Conservation (phyloP, 106 monocot species). For the Cymbidium sinense region DNA sequence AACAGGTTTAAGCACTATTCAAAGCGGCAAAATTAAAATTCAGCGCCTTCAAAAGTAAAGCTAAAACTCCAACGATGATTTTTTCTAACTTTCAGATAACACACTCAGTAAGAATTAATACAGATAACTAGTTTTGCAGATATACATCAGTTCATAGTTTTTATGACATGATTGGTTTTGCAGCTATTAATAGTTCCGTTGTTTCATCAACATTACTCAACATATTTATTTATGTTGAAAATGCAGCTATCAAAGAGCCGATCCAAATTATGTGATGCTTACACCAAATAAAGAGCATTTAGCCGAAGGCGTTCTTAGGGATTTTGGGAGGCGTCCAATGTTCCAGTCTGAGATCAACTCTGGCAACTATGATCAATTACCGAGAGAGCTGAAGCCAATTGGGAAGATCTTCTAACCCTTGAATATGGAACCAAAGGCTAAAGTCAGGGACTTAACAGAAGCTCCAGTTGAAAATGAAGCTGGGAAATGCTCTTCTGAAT, state of each 20-base stretch:
- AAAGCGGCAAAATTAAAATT: too few species aligned
- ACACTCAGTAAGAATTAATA: too few species aligned
- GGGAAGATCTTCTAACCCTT: conserved; percentile 53
- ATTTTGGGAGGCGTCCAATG: conserved; percentile 78
- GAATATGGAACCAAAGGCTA: neutral
- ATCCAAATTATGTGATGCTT: conserved; percentile 97
- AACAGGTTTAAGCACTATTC: too few species aligned
- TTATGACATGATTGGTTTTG: neutral
- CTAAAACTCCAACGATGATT: too few species aligned
- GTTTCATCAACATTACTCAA: neutral
- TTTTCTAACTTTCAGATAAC: too few species aligned
- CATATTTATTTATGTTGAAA: neutral
- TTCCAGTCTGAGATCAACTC: conserved; percentile 72
- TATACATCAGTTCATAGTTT: too few species aligned
- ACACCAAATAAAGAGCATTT: conserved; percentile 91
- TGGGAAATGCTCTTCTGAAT: too few species aligned
- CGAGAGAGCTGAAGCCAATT: conserved; percentile 68
- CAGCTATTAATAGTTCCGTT: conserved; percentile 1
- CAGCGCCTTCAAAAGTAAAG: too few species aligned
- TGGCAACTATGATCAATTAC: conserved; percentile 71
- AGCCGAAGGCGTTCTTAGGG: conserved; percentile 63
- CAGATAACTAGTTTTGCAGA: neutral
- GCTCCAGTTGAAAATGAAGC: too few species aligned
- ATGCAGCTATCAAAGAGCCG: conserved; percentile 86
- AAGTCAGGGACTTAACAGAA: neutral